Evolutionary conservation across 169 alveolate species (phyloP), one percentile per base, ranked within the genome.

Genomic region (Plasmodium cynomolgi): DNA sequence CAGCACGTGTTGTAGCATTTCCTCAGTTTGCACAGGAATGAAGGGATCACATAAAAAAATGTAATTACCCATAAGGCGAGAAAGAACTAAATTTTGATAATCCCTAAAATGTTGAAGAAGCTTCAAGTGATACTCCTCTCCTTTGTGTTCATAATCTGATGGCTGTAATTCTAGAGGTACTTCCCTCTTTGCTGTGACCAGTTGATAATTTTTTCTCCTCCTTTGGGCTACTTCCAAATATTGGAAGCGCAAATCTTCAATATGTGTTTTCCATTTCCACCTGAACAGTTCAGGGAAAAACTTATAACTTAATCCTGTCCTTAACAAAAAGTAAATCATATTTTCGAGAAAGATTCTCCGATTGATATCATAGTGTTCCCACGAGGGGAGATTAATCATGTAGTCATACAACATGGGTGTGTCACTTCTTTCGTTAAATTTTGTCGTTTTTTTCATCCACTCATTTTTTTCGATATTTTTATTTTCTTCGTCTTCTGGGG

Each of bases 301-400:
- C 79, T 97, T 96, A 88, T 91, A 96, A 80, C 96, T 97, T 58
- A 96, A 98, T 20, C 98, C 98, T 5, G 98, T 97, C 41, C 97
- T 93, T 33, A 95, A 83, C 34, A 97, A 94, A 92, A 92, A 97
- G 93, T 96, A 97, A 39, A 95, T n/a, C 97, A 97, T 95, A 94
- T 97, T 98, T 94, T 97, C 98, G 71, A 95, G 83, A 82, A 97
- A 96, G 34, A 97, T 97, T 80, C 95, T 84, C 90, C 98, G 80
- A 96, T 97, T 97, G 50, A 97, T 95, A 92, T 97, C 98, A 84
- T 97, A 96, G 94, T 93, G 95, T 93, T 96, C 98, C 98, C 98
- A 97, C 3, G 97, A 95, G 39, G 98, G 98, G 39, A 96, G 92
- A 58, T 97, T 97, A 41, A 96, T 85, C 97, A 97, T 96, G 80